Base-by-base conservation (phyloP, 2,329 filamentous ascomycete genomes). In the Monilinia polystroma region DNA sequence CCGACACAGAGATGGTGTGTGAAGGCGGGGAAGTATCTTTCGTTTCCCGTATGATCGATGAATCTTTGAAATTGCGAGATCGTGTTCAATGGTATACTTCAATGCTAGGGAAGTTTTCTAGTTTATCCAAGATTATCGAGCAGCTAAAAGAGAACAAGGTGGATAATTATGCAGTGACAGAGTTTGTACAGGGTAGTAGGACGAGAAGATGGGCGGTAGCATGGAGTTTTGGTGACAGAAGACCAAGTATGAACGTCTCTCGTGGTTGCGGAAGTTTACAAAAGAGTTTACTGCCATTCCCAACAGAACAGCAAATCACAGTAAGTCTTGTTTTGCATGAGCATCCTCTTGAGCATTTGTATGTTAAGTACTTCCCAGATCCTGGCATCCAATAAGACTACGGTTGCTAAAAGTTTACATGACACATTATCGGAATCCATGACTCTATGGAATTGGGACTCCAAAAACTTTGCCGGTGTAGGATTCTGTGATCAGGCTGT, bases 151-250 rank as follows among this genome's bases (percentile, higher is more conserved):
- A 84, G 20, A 78, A 82, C 2, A 81, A 79, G 0, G 83, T 96
- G 49, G 81, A 81, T 49, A 99, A 98, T 75, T 97, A 88, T 72
- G 93, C 92, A 0, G 86, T 97, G 0, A 90, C 90, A 0, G 87
- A 90, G 69, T 89, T 98, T 71, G 82, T 92, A 0, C 91, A 94
- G 67, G 91, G 91, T 0, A 86, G 80, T 57, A 90, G 87, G 75
- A 98, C 95, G 41, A 87, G 88, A 63, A 82, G 95, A 23, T 98
- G 94, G 93, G 92, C 88, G 1, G 79, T 98, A 3, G 95, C 85
- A 0, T 99, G 95, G 95, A 96, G 90, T 73, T 97, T 92, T 79
- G 79, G 81, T 2, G 81, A 85, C 63, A 80, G 85, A 74, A 82
- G 93, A 56, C 92, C 93, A 2, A 76, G 80, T 5, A 76, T 81